These are phyloP conservation scores for Acacia crassicarpa DNA, from an alignment of 306 rosid genomes.

Conservation along the genomic window DNA sequence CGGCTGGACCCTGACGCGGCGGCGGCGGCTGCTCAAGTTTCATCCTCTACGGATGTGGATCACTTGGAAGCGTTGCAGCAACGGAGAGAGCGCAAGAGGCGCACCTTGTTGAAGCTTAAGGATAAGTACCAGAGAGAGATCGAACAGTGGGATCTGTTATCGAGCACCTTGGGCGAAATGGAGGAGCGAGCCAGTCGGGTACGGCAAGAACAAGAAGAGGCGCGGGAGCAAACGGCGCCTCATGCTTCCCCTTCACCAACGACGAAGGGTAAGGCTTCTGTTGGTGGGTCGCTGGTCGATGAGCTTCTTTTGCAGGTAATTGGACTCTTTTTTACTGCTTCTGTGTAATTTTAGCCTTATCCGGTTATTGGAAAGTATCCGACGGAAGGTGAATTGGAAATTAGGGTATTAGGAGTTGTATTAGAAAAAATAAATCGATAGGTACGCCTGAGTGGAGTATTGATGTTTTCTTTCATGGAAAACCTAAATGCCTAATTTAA, in stretches of 20 bases:
- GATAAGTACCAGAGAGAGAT: slow-evolving; percentile 56
- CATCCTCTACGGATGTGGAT: slow-evolving; percentile 14
- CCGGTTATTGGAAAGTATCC: neutral
- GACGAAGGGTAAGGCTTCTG: slow-evolving; percentile 25
- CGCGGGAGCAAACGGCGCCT: slow-evolving; percentile 30
- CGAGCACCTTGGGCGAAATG: slow-evolving; percentile 50
- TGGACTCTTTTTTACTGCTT: neutral
- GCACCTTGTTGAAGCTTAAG: slow-evolving; percentile 55
- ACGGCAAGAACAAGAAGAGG: slow-evolving; percentile 24
- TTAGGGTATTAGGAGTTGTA: neutral
- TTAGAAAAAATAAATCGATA: neutral
- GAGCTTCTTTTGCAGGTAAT: slow-evolving; percentile 68
- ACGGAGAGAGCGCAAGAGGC: slow-evolving; percentile 57
- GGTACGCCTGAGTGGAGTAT: neutral
- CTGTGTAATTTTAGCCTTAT: neutral
- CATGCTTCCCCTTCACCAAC: slow-evolving; percentile 29
- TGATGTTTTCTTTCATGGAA: neutral
- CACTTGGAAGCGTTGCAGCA: slow-evolving; percentile 32
- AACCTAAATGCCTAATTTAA: neutral
- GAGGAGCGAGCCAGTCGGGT: slow-evolving; percentile 41
- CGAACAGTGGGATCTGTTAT: slow-evolving; percentile 60
- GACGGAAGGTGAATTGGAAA: neutral
- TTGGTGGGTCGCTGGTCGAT: slow-evolving; percentile 41
- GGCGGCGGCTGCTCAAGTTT: neutral
- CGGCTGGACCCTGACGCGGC: slow-evolving; percentile 31